Percentiles rank a stretch among this genome's conserved stretches.
phyloP scores from a whole-genome alignment of 148 eudicot genomes.

The Persicaria maculosa region DNA sequence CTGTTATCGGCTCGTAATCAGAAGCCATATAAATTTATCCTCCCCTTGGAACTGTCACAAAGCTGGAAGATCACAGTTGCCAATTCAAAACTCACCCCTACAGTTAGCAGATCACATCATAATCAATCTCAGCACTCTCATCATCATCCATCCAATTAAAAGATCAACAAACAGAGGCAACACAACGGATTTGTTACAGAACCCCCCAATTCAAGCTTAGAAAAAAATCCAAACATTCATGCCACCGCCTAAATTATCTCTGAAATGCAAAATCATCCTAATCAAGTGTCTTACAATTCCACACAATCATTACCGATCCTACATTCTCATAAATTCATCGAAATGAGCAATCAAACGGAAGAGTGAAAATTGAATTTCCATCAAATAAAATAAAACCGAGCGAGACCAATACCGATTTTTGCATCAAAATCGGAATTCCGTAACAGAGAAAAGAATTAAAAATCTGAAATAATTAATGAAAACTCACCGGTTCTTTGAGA shows the following conservation, averaged over 20 bases:
- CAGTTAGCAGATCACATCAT: neutral
- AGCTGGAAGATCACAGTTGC: neutral
- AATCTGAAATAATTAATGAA: neutral
- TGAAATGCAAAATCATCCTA: neutral
- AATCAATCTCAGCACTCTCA: slow-evolving; percentile 5
- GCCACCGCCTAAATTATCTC: neutral
- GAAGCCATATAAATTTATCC: slow-evolving; percentile 31
- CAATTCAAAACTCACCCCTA: neutral
- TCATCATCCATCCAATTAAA: neutral
- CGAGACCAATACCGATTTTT: neutral
- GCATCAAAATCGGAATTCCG: neutral
- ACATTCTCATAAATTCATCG: slow-evolving; percentile 4
- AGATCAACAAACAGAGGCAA: neutral
- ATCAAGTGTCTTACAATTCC: neutral
- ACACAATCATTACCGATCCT: neutral
- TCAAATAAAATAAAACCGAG: neutral
- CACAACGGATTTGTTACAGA: neutral
- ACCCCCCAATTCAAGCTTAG: neutral
- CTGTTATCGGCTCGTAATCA: slow-evolving; percentile 54
- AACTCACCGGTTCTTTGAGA: slow-evolving; percentile 6
- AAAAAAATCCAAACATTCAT: neutral
- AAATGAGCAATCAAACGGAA: neutral
- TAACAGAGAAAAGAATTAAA: neutral
- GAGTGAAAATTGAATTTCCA: neutral
- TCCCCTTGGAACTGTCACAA: neutral